Percentiles rank a stretch among this genome's conserved stretches.
These are phyloP conservation scores for Petunia hybrid DNA, from an alignment of 305 asterid genomes.

Conservation along the genomic window DNA sequence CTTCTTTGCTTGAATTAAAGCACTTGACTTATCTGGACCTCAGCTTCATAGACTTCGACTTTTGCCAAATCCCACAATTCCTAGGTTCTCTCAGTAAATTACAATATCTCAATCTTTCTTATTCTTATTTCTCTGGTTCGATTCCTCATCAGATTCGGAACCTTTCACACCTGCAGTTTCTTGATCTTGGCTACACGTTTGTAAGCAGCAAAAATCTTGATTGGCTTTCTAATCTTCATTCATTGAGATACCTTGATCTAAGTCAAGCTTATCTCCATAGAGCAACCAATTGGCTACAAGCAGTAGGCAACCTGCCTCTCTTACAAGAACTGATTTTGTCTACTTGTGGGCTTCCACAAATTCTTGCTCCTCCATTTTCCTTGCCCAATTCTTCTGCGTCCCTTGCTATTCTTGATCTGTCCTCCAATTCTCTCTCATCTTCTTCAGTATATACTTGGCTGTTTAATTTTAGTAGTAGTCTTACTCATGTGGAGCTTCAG, in stretches of 20 bases:
- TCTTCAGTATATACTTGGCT: constrained; percentile 29
- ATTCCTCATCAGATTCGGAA: constrained; percentile 21
- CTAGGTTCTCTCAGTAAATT: constrained; percentile 20
- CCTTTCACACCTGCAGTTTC: neutral
- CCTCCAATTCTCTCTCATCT: neutral
- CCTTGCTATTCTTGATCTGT: constrained; percentile 4
- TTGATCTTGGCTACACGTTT: neutral
- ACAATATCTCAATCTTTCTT: constrained; percentile 25
- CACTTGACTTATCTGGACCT: constrained; percentile 25
- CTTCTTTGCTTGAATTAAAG: constrained; percentile 15
- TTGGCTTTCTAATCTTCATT: constrained; percentile 28
- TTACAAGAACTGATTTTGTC: constrained; percentile 16
- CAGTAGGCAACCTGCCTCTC: constrained; percentile 33
- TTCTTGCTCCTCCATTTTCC: too few relatives aligned
- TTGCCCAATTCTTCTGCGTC: constrained; percentile 7
- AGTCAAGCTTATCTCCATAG: neutral
- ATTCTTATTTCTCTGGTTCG: neutral
- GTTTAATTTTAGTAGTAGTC: constrained; percentile 26
- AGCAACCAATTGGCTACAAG: constrained; percentile 16
- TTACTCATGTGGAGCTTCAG: neutral
- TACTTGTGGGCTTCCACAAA: neutral
- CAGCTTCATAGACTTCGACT: neutral
- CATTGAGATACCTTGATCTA: constrained; percentile 31
- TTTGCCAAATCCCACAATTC: neutral
- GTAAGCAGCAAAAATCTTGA: neutral